Conservation (phyloP, 495 filamentous ascomycete species). For the Penicillium daleae region DNA sequence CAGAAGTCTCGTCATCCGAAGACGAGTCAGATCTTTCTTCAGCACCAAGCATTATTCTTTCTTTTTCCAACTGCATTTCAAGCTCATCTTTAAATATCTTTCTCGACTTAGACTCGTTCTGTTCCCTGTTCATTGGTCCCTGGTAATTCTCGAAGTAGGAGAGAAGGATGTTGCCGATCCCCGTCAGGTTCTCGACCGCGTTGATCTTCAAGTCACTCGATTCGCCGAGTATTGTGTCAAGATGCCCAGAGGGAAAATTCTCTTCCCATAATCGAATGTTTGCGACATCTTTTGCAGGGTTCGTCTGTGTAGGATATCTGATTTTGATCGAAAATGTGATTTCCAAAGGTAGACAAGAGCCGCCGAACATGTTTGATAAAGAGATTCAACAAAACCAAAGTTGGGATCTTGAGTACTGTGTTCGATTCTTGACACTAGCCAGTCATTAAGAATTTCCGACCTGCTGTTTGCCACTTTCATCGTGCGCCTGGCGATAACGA, state of each 20-base stretch:
- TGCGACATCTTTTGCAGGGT: background rate
- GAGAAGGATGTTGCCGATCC: background rate
- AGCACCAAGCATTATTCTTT: background rate
- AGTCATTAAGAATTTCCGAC: background rate
- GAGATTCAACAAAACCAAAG: background rate
- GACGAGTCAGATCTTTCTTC: background rate
- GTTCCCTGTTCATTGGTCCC: background rate
- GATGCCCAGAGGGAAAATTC: background rate
- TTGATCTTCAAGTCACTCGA: background rate
- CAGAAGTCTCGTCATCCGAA: background rate
- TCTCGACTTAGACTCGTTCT: background rate
- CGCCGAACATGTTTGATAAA: background rate
- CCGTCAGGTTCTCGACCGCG: background rate
- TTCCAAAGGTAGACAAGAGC: background rate
- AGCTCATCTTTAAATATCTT: background rate
- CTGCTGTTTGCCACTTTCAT: background rate
- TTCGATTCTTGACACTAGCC: background rate
- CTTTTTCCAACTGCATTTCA: background rate
- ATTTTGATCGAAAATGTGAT: background rate
- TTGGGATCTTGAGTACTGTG: background rate
- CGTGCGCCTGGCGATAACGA: background rate
- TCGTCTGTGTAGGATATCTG: background rate
- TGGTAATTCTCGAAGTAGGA: background rate
- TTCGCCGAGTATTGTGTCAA: background rate
- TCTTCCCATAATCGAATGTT: background rate